Evolutionary conservation across 176 grass and related monocot species (phyloP).

Genomic region (bread wheat (Triticum aestivum)): IWGSC_CS_RefSeq_v2.1 NC_057795.1:86713333-86713832

Average conservation of each 20-base stretch:
- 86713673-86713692: neutral
- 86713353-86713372: neutral
- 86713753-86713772: neutral
- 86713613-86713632: too few relatives aligned
- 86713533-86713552: too few relatives aligned
- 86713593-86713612: too few relatives aligned
- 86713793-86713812: neutral
- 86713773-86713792: neutral
- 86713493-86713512: too few relatives aligned
- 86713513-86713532: too few relatives aligned
- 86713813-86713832: conserved; percentile 8
- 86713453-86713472: too few relatives aligned
- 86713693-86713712: neutral
- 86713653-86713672: neutral
- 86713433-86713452: too few relatives aligned
- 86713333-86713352: neutral
- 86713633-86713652: neutral
- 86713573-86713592: too few relatives aligned
- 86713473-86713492: too few relatives aligned
- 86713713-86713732: neutral
- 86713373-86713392: too few relatives aligned
- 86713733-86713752: neutral
- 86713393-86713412: neutral
- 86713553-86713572: too few relatives aligned
- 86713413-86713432: too few relatives aligned